phyloP scores from a whole-genome alignment of 345 rosid species.

The Populus euphratica region DNA sequence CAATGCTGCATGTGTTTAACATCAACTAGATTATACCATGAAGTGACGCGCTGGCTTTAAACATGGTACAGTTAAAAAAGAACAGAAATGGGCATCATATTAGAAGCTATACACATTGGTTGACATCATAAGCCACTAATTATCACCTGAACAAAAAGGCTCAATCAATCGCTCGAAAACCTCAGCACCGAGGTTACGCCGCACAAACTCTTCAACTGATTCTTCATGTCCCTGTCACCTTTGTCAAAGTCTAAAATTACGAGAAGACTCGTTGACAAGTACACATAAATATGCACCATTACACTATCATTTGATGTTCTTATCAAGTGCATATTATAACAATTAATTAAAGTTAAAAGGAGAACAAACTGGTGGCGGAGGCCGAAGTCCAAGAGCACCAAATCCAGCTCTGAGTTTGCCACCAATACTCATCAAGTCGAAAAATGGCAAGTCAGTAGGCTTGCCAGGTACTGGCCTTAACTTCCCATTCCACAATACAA shows the following conservation, averaged over 20 bases:
- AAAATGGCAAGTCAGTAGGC: slow-evolving; percentile 64
- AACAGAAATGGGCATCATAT: neutral
- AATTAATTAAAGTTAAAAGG: slow-evolving; percentile 11
- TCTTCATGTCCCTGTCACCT: slow-evolving; percentile 94
- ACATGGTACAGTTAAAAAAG: neutral
- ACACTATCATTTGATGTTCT: neutral
- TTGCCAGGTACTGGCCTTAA: slow-evolving; percentile 86
- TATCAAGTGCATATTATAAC: neutral
- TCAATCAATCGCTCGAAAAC: slow-evolving; percentile 91
- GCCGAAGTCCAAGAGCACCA: slow-evolving; percentile 83
- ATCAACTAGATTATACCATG: neutral
- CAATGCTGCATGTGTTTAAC: neutral
- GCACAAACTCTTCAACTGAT: slow-evolving; percentile 91
- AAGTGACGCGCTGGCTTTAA: neutral
- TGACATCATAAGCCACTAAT: neutral
- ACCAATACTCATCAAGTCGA: slow-evolving; percentile 81
- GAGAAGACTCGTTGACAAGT: slow-evolving; percentile 32
- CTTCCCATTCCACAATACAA: slow-evolving; percentile 82
- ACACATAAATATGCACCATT: neutral
- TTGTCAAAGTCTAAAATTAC: slow-evolving; percentile 52
- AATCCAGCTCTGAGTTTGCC: slow-evolving; percentile 87
- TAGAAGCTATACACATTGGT: neutral
- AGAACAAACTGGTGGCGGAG: slow-evolving; percentile 85
- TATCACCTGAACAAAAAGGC: slow-evolving; percentile 92
- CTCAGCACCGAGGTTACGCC: slow-evolving; percentile 88